Conservation (phyloP, 2,329 filamentous ascomycete species). For the Zarea fungicola region DNA sequence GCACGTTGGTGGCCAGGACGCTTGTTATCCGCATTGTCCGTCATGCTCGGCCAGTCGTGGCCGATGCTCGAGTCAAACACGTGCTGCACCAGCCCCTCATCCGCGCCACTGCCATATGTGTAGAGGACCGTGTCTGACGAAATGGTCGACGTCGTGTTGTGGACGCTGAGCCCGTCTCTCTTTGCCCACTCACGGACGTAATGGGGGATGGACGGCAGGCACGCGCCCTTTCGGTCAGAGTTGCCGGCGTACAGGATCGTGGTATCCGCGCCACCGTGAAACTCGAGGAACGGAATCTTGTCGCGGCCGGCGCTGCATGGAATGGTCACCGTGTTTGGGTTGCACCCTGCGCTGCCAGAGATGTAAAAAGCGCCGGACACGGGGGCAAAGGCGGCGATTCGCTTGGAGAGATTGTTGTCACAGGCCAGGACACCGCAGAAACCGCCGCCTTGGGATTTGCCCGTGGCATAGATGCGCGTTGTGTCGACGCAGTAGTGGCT, state of each 20-base stretch:
- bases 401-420: constrained; percentile 25
- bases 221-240: constrained; percentile 33
- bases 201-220: constrained; percentile 36
- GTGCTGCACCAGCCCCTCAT: constrained; percentile 23
- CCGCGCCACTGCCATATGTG: constrained; percentile 21
- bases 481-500: constrained; percentile 30
- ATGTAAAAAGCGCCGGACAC: constrained; percentile 37
- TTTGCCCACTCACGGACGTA: constrained; percentile 33
- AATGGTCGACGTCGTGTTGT: constrained; percentile 11
- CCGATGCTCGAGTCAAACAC: constrained; percentile 25
- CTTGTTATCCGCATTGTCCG: constrained; percentile 29
- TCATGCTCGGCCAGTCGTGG: constrained; percentile 36
- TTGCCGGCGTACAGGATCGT: constrained; percentile 41
- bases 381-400: constrained; percentile 35
- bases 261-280: constrained; percentile 43
- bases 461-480: constrained; percentile 33
- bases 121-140: constrained; percentile 22
- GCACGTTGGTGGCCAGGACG: constrained; percentile 24
- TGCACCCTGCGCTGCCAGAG: constrained; percentile 25
- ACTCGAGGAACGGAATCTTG: constrained; percentile 39
- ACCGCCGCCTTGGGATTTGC: constrained; percentile 37
- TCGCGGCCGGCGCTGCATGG: constrained; percentile 32
- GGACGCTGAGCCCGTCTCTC: constrained; percentile 22
- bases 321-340: constrained; percentile 30
- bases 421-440: constrained; percentile 36